Evolutionary conservation across 805 yeast genomes (phyloP).

Genomic region (Yamadazyma laniorum): DNA sequence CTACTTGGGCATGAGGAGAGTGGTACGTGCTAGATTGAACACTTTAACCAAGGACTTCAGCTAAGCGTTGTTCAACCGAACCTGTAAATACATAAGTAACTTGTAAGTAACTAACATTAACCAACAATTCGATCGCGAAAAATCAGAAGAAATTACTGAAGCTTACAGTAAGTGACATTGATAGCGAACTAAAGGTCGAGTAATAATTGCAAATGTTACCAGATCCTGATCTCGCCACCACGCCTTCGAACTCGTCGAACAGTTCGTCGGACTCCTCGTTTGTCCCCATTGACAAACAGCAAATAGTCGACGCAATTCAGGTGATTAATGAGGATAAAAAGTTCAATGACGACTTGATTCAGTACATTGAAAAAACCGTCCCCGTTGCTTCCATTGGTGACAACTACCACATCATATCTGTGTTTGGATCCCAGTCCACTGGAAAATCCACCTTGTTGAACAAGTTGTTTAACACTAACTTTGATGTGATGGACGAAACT

Average conservation of each 20-base stretch:
- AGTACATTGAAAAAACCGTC: constrained; percentile 34
- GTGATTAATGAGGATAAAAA: constrained; percentile 59
- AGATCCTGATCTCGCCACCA: not conserved
- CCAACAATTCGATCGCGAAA: not conserved
- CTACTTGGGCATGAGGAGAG: constrained; percentile 69
- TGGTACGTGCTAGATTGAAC: constrained; percentile 30
- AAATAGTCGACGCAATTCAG: constrained; percentile 48
- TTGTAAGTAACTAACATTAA: no score
- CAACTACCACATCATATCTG: constrained; percentile 87
- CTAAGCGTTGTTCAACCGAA: not conserved
- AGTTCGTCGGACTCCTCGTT: constrained; percentile 22
- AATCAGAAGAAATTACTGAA: not conserved
- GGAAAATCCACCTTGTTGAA: constrained; percentile 94
- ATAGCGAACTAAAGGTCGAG: not conserved
- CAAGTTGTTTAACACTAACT: constrained; percentile 77
- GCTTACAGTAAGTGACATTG: not conserved
- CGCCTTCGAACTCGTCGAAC: constrained; percentile 4
- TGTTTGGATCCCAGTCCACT: constrained; percentile 95
- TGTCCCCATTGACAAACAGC: constrained; percentile 35
- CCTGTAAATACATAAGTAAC: not conserved
- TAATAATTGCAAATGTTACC: not conserved
- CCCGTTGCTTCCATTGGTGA: constrained; percentile 50
- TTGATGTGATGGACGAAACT: constrained; percentile 90
- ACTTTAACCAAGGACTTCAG: constrained; percentile 7
- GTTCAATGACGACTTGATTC: constrained; percentile 42